phyloP scores from a whole-genome alignment of 768 basidiomycete genomes.

The Agaricus blazei region DNA sequence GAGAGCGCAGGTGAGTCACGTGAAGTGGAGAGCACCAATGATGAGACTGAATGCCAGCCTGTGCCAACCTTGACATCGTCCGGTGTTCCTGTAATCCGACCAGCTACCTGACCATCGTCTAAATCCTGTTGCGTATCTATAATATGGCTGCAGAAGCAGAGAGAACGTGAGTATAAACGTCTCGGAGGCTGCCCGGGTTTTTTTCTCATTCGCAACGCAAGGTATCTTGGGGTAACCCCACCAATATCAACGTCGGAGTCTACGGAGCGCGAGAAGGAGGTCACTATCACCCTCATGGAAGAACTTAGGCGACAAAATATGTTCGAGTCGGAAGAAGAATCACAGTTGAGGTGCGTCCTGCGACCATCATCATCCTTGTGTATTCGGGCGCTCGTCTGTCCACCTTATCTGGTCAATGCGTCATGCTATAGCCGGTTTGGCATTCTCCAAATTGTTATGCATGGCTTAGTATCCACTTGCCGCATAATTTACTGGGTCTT shows the following conservation, averaged over 20 bases:
- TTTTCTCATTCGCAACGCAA: conserved; percentile 23
- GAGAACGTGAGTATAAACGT: conserved; percentile 2
- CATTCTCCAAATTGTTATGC: neutral
- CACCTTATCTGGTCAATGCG: neutral
- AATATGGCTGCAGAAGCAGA: conserved; percentile 12
- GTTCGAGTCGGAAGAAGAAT: conserved; percentile 87
- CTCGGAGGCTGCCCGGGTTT: neutral
- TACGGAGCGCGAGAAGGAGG: conserved; percentile 74
- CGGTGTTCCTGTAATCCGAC: neutral
- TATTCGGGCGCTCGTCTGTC: neutral
- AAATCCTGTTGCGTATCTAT: neutral
- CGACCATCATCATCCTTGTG: neutral
- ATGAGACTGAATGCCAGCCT: neutral
- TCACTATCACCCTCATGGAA: conserved; percentile 81
- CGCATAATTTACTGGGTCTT: neutral
- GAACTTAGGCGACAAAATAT: conserved; percentile 83
- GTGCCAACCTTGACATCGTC: conserved; percentile 1
- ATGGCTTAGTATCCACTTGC: neutral
- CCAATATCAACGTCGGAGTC: conserved; percentile 80
- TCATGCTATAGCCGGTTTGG: neutral
- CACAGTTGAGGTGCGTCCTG: conserved; percentile 72
- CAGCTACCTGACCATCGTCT: neutral
- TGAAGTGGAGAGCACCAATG: neutral
- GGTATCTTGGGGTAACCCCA: conserved; percentile 78
- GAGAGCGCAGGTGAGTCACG: neutral